Evolutionary conservation across 1,284 basidiomycete species (phyloP), one percentile per base, ranked within the genome.

Genomic region (Testicularia cyperi): DNA sequence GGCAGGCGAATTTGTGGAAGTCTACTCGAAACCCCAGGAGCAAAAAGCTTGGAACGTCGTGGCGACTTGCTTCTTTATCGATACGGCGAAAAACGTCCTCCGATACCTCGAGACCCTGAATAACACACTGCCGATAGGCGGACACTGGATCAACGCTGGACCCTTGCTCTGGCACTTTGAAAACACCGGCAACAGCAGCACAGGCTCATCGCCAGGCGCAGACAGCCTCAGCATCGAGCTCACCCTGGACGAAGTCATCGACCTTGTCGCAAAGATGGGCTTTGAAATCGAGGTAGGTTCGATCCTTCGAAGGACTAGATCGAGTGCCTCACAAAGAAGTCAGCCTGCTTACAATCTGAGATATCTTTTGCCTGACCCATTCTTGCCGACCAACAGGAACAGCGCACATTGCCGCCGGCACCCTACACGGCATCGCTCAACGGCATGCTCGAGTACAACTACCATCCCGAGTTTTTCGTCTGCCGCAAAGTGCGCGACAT

Each of bases 121-220:
- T 26, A 56, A 62, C n/a, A 19, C 65, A 16, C 43, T 76, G 10
- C 65, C 58, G 0, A 28, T 69, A 2, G 74, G 72, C n/a, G 74
- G 74, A 23, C 26, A 54, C 15, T 72, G 70, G 70, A 65, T 72
- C 37, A 61, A 54, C 44, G 35, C 64, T 85, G 91, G 94, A 1
- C 95, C 94, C 0, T 79, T 96, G 1, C 79, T 97, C 21, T 99
- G 94, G 92, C 92, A 98, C 75, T 96, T 86, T 79, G 92, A 96
- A 74, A 92, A 92, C 77, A 88, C 88, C 68, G 82, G 51, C 27
- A 54, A 47, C 29, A 42, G 35, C 14, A 23, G 39, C 24, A 26
- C 45, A 3, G 45, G 35, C 1, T 26, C 42, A 1, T n/a, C n/a
- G n/a, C n/a, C n/a, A n/a, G n/a, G n/a, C n/a, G n/a, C n/a, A n/a